Evolutionary conservation across 208 protist species (phyloP), one percentile per base, ranked within the genome.

Genomic region (Leishmania amazonensis): DNA sequence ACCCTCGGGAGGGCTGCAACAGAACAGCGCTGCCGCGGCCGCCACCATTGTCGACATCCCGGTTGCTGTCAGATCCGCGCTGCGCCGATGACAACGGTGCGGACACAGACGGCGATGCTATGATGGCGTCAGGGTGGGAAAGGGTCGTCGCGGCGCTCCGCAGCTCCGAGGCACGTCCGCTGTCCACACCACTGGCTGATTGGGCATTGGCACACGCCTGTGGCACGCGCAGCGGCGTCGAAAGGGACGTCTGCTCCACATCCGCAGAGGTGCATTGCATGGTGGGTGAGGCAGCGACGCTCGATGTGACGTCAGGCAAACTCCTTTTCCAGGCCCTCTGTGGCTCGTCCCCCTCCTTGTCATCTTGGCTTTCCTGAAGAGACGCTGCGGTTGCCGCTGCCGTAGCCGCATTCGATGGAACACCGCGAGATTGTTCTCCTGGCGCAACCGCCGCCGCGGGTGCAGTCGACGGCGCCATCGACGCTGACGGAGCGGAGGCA

Each of bases 401-500:
- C 42, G 28, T 40, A 38, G 31, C 13, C 4, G 64, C 64, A 19
- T 31, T 40, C n/a, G 40, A 47, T 15, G 65, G 31, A 24, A 8
- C 40, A 72, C 65, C 40, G 40, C 35, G 40, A n/a, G 40, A 70
- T 17, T 38, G 65, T 1, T 8, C 65, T 72, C 11, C 65, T 49
- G 65, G 65, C 17, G 35, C 31, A 24, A 42, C 19, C 31, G 40
- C 19, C 17, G 35, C 40, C 70, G 24, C 40, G 3, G 9, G 24
- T 38, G 70, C 45, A 7, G 45, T 74, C 70, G 70, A 51, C 70
- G 45, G 70, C 38, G 42, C 38, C 67, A 72, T 72, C 40, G 67
- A 47, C 40, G 40, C 67, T n/a, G 40, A 31, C 21, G 45, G 40
- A 45, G 70, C 24, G 28, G 45, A 74, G 35, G 45, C 45, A 2